Base-by-base conservation (phyloP, 2,329 filamentous ascomycete species). In the Talaromyces sp. region DNA sequence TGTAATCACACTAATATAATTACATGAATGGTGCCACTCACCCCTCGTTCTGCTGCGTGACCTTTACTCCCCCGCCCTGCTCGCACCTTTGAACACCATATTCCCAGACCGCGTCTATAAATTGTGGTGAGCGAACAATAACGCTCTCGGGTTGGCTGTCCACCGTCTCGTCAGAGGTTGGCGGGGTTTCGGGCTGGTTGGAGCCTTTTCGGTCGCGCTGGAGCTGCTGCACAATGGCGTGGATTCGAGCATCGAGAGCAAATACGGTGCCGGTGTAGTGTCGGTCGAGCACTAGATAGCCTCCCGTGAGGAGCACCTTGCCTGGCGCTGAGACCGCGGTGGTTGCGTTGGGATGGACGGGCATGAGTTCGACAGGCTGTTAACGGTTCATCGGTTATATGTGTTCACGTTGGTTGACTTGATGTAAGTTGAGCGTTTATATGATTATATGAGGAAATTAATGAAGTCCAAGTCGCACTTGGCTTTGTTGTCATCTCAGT, bases 301-400 rank as follows among this genome's bases (percentile, higher is more conserved):
- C 95, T 68, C 95, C 95, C 3, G 94, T 92, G 62, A 98, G 86
- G 69, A 99, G 86, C 67, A 99, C 95, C 82, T 99, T 99, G 71
- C 95, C 95, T 19, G 95, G 95, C 24, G 95, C 94, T 68, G 95
- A 98, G 69, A 96, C 87, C 73, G 88, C 89, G 59, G 80, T 78
- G 63, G 71, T 68, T 31, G 68, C 35, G 62, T 59, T 27, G 24
- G 48, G 48, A n/a, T 52, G 62, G 47, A 52, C 58, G 57, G 62
- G 41, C 65, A 66, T 66, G 48, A 41, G 48, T 59, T 59, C 56
- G 33, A 22, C 35, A 39, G 14, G 2, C 35, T 45, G 37, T 31
- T n/a, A 11, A 43, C 27, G 10, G 35, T n/a, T 43, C 56, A 58
- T 58, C 24, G 19, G 13, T 11, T 19, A 37, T 19, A 5, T 35